These are phyloP conservation scores for Tetrapisispora iriomotensis DNA, from an alignment of 805 yeast genomes.

Conservation along the genomic window DNA sequence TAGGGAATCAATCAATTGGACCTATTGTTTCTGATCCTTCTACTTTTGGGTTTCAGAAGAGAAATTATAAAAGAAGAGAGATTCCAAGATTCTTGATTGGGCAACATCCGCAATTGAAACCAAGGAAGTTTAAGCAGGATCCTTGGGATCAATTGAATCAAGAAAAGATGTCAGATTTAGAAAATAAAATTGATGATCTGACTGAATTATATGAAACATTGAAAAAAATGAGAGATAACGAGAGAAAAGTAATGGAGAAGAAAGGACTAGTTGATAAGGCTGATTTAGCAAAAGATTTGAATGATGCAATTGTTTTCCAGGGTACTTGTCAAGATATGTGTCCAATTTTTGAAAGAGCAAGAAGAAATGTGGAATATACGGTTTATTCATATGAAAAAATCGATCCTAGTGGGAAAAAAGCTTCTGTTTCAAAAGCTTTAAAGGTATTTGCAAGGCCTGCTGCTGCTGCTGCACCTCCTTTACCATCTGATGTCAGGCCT, in stretches of 20 bases:
- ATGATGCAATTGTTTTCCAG: constrained; percentile 75
- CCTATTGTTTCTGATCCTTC: constrained; percentile 17
- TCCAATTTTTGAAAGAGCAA: constrained; percentile 82
- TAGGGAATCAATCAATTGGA: constrained; percentile 12
- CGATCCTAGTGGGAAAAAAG: constrained; percentile 41
- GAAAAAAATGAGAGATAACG: constrained; percentile 62
- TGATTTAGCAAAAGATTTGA: constrained; percentile 69
- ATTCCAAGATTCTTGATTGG: constrained; percentile 31
- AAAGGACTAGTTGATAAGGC: constrained; percentile 81
- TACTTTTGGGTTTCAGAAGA: constrained; percentile 13
- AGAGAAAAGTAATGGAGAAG: constrained; percentile 68
- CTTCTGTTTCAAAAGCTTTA: constrained; percentile 54
- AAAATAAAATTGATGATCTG: constrained; percentile 42
- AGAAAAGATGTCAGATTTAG: constrained; percentile 44
- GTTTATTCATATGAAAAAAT: constrained; percentile 71
- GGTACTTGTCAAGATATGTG: constrained; percentile 95
- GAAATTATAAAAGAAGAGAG: constrained; percentile 18
- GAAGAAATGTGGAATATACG: constrained; percentile 80
- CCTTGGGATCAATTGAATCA: constrained; percentile 78
- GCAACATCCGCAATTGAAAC: constrained; percentile 30
- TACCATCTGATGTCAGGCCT: constrained; percentile 96
- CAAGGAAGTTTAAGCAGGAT: constrained; percentile 29
- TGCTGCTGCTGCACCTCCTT: constrained; percentile 95
- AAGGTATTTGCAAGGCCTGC: constrained; percentile 95
- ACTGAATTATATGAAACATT: constrained; percentile 69